Conservation (phyloP, 495 filamentous ascomycete genomes). For the Podospora comata region DNA sequence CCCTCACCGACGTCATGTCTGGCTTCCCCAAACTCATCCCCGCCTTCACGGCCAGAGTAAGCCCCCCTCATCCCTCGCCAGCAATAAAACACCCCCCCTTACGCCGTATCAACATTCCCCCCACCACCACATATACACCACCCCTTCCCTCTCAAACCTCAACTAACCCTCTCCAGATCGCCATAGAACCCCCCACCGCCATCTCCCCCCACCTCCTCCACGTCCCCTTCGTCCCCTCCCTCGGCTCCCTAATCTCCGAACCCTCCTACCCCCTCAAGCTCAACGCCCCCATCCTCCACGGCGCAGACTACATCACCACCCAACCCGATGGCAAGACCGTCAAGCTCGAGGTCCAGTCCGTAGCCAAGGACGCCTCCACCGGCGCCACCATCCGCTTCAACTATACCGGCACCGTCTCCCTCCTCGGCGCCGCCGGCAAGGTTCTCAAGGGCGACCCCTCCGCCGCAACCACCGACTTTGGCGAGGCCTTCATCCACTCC, state of each 20-base stretch:
- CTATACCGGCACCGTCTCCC: constrained; percentile 49
- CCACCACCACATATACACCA: not conserved
- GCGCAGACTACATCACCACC: constrained; percentile 41
- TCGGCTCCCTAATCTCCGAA: constrained; percentile 33
- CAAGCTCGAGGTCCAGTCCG: constrained; percentile 51
- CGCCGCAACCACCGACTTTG: constrained; percentile 53
- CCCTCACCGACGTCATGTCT: constrained; percentile 30
- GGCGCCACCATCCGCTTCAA: constrained; percentile 44
- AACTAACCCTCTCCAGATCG: constrained; percentile 28
- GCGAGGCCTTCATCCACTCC: constrained; percentile 53
- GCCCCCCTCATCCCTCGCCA: constrained; percentile 9
- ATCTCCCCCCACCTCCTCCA: constrained; percentile 28
- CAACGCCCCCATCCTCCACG: constrained; percentile 33
- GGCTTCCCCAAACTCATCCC: constrained; percentile 45
- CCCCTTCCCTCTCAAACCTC: not conserved
- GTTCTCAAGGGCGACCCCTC: constrained; percentile 45
- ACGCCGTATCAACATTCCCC: too few relatives aligned
- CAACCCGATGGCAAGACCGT: constrained; percentile 48
- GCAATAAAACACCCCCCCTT: not conserved
- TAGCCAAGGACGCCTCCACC: constrained; percentile 41
- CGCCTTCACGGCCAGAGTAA: constrained; percentile 42
- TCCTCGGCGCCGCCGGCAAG: constrained; percentile 37
- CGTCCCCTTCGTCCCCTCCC: constrained; percentile 18
- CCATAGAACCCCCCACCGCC: constrained; percentile 26
- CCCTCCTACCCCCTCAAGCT: constrained; percentile 38